Evolutionary conservation across 108 stramenopile genomes (phyloP).

Genomic region (Conticribra weissflogii): DNA sequence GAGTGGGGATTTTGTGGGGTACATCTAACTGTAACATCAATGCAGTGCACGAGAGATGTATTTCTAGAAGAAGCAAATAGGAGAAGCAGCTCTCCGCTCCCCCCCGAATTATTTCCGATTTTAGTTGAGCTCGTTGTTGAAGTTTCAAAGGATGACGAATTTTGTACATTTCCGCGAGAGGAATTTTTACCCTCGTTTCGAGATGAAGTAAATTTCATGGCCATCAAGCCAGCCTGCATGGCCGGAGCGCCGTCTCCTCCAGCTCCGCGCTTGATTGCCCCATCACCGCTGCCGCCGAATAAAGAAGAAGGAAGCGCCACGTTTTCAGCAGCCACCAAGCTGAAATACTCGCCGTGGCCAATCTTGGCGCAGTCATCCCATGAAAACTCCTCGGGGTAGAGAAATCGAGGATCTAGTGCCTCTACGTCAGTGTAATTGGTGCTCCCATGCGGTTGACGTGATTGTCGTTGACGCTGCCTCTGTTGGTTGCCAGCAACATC

Average conservation of each 20-base stretch:
- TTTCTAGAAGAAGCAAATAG: conserved; percentile 72
- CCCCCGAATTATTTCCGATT: neutral
- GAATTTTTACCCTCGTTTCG: no score
- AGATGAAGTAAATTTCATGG: no score
- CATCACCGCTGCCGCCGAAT: conserved; percentile 1
- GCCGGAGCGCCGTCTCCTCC: conserved; percentile 40
- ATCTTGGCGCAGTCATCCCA: conserved; percentile 16
- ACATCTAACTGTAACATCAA: conserved; percentile 83
- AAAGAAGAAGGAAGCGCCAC: conserved; percentile 23
- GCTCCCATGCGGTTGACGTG: neutral
- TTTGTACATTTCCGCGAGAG: no score
- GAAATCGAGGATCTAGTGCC: conserved; percentile 5
- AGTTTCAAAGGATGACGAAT: conserved; percentile 48
- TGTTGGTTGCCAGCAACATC: conserved; percentile 12
- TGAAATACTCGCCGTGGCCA: conserved; percentile 42
- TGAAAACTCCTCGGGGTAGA: conserved; percentile 27
- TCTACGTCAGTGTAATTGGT: conserved; percentile 1
- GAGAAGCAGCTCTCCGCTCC: conserved; percentile 68
- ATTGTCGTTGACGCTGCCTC: conserved; percentile 2
- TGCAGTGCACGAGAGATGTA: conserved; percentile 70
- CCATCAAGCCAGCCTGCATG: conserved; percentile 38
- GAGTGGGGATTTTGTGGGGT: conserved; percentile 54
- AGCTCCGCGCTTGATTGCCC: conserved; percentile 7
- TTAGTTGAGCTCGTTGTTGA: no score
- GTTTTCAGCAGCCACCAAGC: conserved; percentile 20